Evolutionary conservation across 129 eudicot genomes (phyloP).

Genomic region (Solidago caesia): DNA sequence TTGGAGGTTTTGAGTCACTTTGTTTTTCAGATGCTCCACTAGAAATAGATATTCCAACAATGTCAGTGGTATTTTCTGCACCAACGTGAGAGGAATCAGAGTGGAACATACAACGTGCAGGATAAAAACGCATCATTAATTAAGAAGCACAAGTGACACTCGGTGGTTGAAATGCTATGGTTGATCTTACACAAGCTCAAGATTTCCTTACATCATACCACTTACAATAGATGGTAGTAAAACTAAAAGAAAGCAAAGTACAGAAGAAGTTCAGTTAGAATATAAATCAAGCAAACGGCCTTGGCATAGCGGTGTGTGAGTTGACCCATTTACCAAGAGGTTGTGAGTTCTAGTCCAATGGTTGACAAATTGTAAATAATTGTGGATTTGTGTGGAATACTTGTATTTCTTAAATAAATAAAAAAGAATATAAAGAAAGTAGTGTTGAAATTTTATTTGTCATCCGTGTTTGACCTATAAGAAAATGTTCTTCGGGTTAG

Average conservation of each 20-base stretch:
- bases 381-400: too few species aligned
- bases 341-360: too few species aligned
- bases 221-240: not conserved
- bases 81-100: constrained; percentile 8
- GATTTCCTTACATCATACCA: constrained; percentile 7
- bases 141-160: constrained; percentile 5
- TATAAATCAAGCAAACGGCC: not conserved
- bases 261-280: not conserved
- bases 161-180: not conserved
- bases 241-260: not conserved
- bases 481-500: not conserved
- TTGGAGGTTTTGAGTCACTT: constrained; percentile 29
- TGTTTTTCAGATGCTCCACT: constrained; percentile 28
- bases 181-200: constrained; percentile 6
- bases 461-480: not conserved
- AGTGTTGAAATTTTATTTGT: not conserved
- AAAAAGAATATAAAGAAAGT: not conserved
- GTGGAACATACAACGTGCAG: not conserved
- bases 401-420: too few species aligned
- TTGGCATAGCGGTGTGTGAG: too few species aligned
- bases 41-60: constrained; percentile 31
- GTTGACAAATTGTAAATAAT: too few species aligned
- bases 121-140: not conserved
- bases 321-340: too few species aligned
- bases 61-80: constrained; percentile 40